phyloP scores from a whole-genome alignment of 257 asterid genomes.

The Penstemon eatonii region DNA sequence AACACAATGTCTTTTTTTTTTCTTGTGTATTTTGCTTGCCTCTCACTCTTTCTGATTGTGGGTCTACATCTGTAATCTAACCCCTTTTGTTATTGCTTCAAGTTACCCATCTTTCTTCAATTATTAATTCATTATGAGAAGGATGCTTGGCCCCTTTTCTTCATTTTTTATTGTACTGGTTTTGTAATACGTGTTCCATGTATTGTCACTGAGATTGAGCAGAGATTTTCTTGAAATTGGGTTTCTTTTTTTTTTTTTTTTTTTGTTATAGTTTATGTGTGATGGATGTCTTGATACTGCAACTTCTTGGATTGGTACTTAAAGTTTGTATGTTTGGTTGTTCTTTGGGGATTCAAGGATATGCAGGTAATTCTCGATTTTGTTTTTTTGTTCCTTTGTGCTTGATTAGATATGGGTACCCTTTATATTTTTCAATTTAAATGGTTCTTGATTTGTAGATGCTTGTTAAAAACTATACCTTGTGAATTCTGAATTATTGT shows the following conservation, averaged over 20 bases:
- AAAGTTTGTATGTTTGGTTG: slow-evolving; percentile 47
- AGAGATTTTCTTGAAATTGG: slow-evolving; percentile 30
- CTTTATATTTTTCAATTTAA: slow-evolving; percentile 6
- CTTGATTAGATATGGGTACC: no score
- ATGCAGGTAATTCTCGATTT: slow-evolving; percentile 55
- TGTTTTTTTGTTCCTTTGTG: slow-evolving; percentile 13
- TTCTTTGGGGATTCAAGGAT: slow-evolving; percentile 54
- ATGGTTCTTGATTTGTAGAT: slow-evolving; percentile 19
- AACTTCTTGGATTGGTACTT: slow-evolving; percentile 47
- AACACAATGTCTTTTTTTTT: slow-evolving; percentile 28
- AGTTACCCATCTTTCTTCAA: slow-evolving; percentile 36
- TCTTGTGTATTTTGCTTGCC: slow-evolving; percentile 49
- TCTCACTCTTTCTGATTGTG: slow-evolving; percentile 63
- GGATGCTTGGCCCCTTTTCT: slow-evolving; percentile 24
- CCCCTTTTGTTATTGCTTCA: slow-evolving; percentile 51
- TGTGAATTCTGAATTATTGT: slow-evolving; percentile 24
- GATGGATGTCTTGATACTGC: slow-evolving; percentile 60
- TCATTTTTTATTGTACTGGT: slow-evolving; percentile 29
- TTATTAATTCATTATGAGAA: slow-evolving; percentile 19
- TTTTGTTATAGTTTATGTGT: slow-evolving; percentile 30
- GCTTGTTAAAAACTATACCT: slow-evolving; percentile 5
- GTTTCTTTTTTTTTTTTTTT: neutral
- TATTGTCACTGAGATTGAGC: slow-evolving; percentile 27
- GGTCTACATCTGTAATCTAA: slow-evolving; percentile 58
- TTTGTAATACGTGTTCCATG: slow-evolving; percentile 12